Evolutionary conservation across 257 asterid genomes (phyloP).

Genomic region (Plantago elongata): DNA sequence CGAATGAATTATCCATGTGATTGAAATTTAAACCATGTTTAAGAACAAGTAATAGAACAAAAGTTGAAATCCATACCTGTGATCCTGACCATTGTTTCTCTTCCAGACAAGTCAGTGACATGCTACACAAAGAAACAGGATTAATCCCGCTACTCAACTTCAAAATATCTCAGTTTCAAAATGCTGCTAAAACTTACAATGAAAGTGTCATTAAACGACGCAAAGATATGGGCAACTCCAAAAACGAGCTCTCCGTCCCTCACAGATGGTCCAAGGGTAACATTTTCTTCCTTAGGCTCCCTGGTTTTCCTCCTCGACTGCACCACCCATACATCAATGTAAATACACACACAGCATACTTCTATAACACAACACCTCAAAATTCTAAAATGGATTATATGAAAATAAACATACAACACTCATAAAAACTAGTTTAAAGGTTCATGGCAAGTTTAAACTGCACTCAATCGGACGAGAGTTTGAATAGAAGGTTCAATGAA

Average conservation of each 20-base stretch:
- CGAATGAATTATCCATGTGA: no score
- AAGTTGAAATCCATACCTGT: slow-evolving; percentile 37
- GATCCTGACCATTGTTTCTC: slow-evolving; percentile 80
- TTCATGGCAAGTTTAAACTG: no score
- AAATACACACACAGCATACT: no score
- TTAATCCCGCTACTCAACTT: neutral
- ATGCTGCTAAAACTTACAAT: slow-evolving; percentile 38
- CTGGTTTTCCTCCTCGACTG: slow-evolving; percentile 75
- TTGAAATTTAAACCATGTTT: no score
- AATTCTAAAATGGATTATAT: no score
- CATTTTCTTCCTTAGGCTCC: slow-evolving; percentile 83
- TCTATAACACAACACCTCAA: no score
- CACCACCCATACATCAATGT: no score
- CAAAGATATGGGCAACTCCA: slow-evolving; percentile 75
- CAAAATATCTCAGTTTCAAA: neutral
- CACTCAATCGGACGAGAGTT: no score
- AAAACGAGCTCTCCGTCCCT: slow-evolving; percentile 78
- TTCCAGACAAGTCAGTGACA: slow-evolving; percentile 79
- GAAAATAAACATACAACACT: no score
- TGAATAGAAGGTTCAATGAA: no score
- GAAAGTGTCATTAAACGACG: slow-evolving; percentile 76
- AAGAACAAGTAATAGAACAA: no score
- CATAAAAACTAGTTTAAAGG: no score
- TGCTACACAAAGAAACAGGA: slow-evolving; percentile 37
- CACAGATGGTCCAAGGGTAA: slow-evolving; percentile 71